Evolutionary conservation across 306 rosid genomes (phyloP), one percentile per base, ranked within the genome.

Genomic region (Trichosanthes cucumerina): DNA sequence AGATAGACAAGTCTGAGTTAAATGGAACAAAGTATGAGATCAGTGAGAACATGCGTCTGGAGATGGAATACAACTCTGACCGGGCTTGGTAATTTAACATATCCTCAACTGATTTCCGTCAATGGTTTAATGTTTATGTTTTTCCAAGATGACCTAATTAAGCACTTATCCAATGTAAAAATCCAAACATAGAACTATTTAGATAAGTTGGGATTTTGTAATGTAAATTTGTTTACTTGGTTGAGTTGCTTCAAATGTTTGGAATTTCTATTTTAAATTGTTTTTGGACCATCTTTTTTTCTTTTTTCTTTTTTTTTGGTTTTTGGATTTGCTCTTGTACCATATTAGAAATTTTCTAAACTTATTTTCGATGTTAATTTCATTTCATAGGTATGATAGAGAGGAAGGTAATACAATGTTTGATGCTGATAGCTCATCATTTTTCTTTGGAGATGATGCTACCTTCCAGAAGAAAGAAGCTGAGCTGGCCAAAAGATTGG

Each of bases 391-490:
- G 98, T 95, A 95, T 79, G 98, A 95, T 84, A 89, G 96, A 85
- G 98, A 95, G 84, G 98, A 95, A 85, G 98, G 97, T 56, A 92
- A 88, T 81, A 86, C 97, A 64, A 64, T 87, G 92, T 92, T 80
- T 68, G 97, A 95, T 80, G 76, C 89, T 0, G 98, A 95, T 83
- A 90, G 85, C 83, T 87, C 98, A 7, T 89, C 97, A 9, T 57
- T 83, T 68, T 95, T 89, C 82, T 87, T 91, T 52, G 98, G 96
- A 63, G 96, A 95, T 6, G 98, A 92, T 69, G 93, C 93, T 86
- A 86, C 97, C 38, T 85, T 90, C 82, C 96, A 95, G 90, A 95
- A 95, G 89, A 95, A 92, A 86, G 98, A 95, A 87, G 97, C 97
- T 21, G 98, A 95, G 85, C 83, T 95, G 85, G 97, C 98, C 74